These are phyloP conservation scores for Delonix regia DNA, from an alignment of 306 rosid species.

Conservation along the genomic window DNA sequence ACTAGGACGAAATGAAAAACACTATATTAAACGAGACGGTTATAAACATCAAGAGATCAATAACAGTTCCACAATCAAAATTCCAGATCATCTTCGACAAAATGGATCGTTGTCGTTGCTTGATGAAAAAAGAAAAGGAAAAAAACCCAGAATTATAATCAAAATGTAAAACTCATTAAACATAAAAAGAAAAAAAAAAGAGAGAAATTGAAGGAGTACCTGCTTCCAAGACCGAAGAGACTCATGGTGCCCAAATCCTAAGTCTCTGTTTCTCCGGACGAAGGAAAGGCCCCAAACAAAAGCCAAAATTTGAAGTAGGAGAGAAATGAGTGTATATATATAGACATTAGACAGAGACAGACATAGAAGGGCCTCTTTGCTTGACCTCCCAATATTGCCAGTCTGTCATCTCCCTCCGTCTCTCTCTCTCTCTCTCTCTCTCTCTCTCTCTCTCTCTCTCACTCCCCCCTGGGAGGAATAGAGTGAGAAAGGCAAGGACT, in stretches of 20 bases:
- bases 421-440: slow-evolving; percentile 28
- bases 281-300: slow-evolving; percentile 46
- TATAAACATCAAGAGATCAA: neutral
- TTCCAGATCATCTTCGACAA: slow-evolving; percentile 18
- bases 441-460: slow-evolving; percentile 38
- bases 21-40: neutral
- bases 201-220: slow-evolving; percentile 42
- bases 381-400: slow-evolving; percentile 52
- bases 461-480: slow-evolving; percentile 35
- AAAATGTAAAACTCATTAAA: no score
- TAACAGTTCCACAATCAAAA: slow-evolving; percentile 11
- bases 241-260: slow-evolving; percentile 63
- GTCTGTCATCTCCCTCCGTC: slow-evolving; percentile 51
- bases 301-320: slow-evolving; percentile 24
- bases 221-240: slow-evolving; percentile 96
- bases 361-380: slow-evolving; percentile 7
- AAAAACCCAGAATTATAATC: no score
- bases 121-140: no score
- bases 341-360: slow-evolving; percentile 12
- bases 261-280: slow-evolving; percentile 50
- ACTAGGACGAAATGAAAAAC: neutral
- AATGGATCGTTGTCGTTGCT: neutral
- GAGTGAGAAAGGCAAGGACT: slow-evolving; percentile 35
- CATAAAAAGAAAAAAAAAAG: no score
- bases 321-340: slow-evolving; percentile 14